Base-by-base conservation (phyloP, 805 yeast genomes). In the Saturnispora silvae region DNA sequence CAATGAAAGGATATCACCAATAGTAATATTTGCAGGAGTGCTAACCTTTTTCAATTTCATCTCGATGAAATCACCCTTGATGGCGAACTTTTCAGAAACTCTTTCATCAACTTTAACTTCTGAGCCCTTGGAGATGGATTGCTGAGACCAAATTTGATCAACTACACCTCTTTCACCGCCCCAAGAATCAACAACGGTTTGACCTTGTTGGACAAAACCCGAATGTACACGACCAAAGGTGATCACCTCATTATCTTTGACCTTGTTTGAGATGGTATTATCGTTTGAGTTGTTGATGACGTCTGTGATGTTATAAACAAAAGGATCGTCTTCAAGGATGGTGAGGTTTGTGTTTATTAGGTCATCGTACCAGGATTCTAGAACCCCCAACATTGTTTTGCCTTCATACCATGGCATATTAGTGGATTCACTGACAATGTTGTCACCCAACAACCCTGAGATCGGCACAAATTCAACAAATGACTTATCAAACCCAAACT, bases 201-300 rank as follows among this genome's bases (percentile, higher is more conserved):
- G 85, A 18, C 87, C 92, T 1, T 72, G 68, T 56, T 81, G 84
- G 25, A 83, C 64, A 4, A 64, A 53, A 2, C 96, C 96, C 11
- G 77, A 61, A 35, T 72, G 68, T 1, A 83, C 64, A 39, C 84
- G 67, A 2, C 95, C 95, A 23, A 68, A 57, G 7, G 82, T 58
- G 1, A 66, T 58, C 20, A 79, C 59, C 42, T 72, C 70, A 17
- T 70, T 67, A 4, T 65, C 60, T 23, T 63, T 71, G 32, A 35
- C 34, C 11, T 32, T 26, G 2, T 43, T 37, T 5, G 32, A 37
- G 2, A 35, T 28, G 11, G 41, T 31, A 16, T 29, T 33, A 13
- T 27, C 26, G 4, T 40, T 36, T 5, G 34, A 17, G 22, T 29
- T 7, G n/a, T 25, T 36, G 5, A 36, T 36, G 9, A 78, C 69